These are phyloP conservation scores for Flueggea neowawraea DNA, from an alignment of 441 rosid species.

Conservation along the genomic window DNA sequence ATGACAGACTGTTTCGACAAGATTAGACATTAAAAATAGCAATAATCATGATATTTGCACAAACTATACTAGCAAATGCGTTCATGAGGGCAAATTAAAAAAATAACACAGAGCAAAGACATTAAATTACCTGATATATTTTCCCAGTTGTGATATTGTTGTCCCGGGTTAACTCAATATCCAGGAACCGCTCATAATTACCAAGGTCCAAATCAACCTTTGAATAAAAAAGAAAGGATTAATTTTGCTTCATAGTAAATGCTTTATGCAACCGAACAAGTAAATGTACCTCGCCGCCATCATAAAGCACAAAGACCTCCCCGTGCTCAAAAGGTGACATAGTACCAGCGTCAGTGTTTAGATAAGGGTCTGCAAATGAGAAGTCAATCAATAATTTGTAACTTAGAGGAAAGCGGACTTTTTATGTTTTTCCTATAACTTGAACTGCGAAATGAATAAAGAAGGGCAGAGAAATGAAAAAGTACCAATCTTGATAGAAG, in stretches of 20 bases:
- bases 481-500: constrained; percentile 85
- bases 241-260: not conserved
- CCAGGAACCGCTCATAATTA: constrained; percentile 91
- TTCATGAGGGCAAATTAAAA: not conserved
- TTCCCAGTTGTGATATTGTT: constrained; percentile 94
- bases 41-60: too few species aligned
- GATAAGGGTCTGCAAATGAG: constrained; percentile 71
- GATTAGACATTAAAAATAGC: not conserved
- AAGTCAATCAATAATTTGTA: not conserved
- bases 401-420: too few species aligned
- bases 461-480: constrained; percentile 1
- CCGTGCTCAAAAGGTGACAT: constrained; percentile 99
- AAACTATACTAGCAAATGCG: too few species aligned
- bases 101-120: not conserved
- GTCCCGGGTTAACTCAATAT: constrained; percentile 74
- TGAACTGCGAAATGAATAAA: not conserved
- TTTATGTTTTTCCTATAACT: too few species aligned
- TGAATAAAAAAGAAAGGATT: constrained; percentile 6
- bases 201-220: constrained; percentile 99
- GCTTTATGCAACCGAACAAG: not conserved
- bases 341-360: constrained; percentile 97
- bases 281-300: constrained; percentile 89
- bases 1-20: constrained; percentile 52
- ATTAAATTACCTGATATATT: constrained; percentile 64
- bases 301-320: constrained; percentile 96